Base-by-base conservation (phyloP, 2,329 filamentous ascomycete genomes). In the Sphaerulina populicola region DNA sequence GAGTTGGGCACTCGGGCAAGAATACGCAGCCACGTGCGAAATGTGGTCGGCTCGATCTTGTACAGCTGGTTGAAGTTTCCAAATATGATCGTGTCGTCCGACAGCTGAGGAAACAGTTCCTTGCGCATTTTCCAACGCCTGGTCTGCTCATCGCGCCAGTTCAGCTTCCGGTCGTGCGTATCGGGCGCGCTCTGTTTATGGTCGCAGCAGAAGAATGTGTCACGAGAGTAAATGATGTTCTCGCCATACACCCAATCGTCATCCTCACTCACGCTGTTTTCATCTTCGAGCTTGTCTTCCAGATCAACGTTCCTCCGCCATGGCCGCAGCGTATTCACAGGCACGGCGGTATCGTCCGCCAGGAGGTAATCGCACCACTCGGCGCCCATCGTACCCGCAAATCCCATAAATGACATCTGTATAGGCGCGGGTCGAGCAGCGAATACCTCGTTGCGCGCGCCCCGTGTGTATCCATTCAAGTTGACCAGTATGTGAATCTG, bases 371-470 rank as follows among this genome's bases (percentile, higher is more conserved):
- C 93, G 61, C 93, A 98, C 93, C 93, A 98, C 66, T 98, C 93
- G 2, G 93, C 93, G 5, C 93, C 93, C 1, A 98, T 74, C 0
- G 91, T 96, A 8, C 93, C 93, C 0, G 93, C 93, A 66, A 98
- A 98, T 0, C 93, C 93, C 93, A 98, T 98, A 64, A 98, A 98
- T 0, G 93, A 95, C 93, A 98, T 98, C 60, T 98, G 93, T 39
- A 98, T 88, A 0, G 93, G 93, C 2, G 90, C 89, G 12, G 93
- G 88, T 23, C 94, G 82, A 18, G 93, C 93, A 18, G 93, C 93
- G 67, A 98, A 98, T 3, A 98, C 85, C 66, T 98, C 93, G 61
- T 98, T 98, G 21, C 90, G 82, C n/a, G 93, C 93, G 29, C 93
- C 93, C 48, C 93, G 80, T 0, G 93, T 98, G 68, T 98, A 98